These are phyloP conservation scores for Aspergillus eucalypticola DNA, from an alignment of 2,329 filamentous ascomycete genomes.

Conservation along the genomic window DNA sequence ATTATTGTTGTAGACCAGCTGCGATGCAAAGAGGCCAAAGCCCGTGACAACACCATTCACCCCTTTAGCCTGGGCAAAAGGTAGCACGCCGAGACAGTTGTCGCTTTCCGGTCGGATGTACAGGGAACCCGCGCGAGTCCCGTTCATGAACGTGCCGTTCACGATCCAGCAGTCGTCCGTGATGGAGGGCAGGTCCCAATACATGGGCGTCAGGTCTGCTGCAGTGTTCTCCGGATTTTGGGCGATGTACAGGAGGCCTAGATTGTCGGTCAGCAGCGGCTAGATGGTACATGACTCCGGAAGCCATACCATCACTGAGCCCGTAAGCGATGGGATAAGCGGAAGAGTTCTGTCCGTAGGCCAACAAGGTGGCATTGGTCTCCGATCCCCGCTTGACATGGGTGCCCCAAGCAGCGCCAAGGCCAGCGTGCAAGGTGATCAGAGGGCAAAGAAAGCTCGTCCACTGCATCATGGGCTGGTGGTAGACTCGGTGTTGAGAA, in stretches of 20 bases:
- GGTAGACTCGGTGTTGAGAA: too few relatives aligned
- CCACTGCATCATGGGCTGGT: background rate
- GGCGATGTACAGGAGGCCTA: background rate
- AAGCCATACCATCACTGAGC: background rate
- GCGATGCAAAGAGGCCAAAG: conserved; percentile 1
- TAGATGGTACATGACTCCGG: background rate
- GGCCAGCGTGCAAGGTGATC: background rate
- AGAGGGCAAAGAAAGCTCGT: background rate
- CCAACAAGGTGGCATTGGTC: background rate
- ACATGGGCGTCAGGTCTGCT: background rate
- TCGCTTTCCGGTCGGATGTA: background rate
- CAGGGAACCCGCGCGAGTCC: background rate
- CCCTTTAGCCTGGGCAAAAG: background rate
- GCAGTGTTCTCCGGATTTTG: background rate
- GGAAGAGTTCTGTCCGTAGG: background rate
- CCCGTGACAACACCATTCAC: background rate
- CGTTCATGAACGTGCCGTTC: background rate
- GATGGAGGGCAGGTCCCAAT: conserved; percentile 2
- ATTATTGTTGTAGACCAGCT: conserved; percentile 2
- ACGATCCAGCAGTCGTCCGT: conserved; percentile 5
- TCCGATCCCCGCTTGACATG: background rate
- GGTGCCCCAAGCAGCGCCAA: background rate
- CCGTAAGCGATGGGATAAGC: background rate
- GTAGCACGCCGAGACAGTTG: background rate
- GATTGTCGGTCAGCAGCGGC: background rate